Evolutionary conservation across 2,329 filamentous ascomycete species (phyloP), one percentile per base, ranked within the genome.

Genomic region (Pezicula neosporulosa): DNA sequence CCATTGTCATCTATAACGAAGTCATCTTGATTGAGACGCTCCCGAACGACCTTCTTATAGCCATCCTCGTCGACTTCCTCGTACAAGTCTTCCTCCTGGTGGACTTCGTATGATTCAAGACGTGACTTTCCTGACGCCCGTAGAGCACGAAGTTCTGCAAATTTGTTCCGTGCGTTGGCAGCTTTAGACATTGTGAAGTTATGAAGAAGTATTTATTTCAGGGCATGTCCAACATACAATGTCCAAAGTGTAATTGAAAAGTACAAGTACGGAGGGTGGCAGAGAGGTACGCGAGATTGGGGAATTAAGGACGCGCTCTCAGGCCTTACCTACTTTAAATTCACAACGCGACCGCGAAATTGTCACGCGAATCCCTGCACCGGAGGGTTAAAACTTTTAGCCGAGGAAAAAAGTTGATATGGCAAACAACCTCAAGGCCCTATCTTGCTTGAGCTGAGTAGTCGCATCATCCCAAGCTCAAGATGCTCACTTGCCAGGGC

Each of bases 1-100:
- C 93, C 93, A 74, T 97, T 96, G 73, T 99, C 94, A 74, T 97
- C 94, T 54, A 99, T 92, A 48, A 99, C 93, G 65, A 99, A 99
- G 72, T 99, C 94, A 63, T 99, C 94, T 64, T 96, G 80, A 66
- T 97, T 89, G 47, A 99, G 77, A 44, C 94, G 86, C 50, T 87
- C 84, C 39, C 94, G 83, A 13, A 99, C 91, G 59, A 97, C 87
- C 69, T 95, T 95, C 76, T 97, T 97, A 77, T 99, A 99, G 47
- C 89, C 89, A 64, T 94, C 93, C 64, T 99, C 94, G 66, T 97
- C 92, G 44, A 99, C 91, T 64, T 96, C 92, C 57, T 97, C 94
- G 73, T 97, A 99, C 42, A 99, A 77, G 60, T 89, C 84, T 58
- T 86, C 82, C 62, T 89, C 87, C 56, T 97, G 86, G 62, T 90